phyloP scores from a whole-genome alignment of 2,329 filamentous ascomycete genomes.

The Ophiostoma australiae region DNA sequence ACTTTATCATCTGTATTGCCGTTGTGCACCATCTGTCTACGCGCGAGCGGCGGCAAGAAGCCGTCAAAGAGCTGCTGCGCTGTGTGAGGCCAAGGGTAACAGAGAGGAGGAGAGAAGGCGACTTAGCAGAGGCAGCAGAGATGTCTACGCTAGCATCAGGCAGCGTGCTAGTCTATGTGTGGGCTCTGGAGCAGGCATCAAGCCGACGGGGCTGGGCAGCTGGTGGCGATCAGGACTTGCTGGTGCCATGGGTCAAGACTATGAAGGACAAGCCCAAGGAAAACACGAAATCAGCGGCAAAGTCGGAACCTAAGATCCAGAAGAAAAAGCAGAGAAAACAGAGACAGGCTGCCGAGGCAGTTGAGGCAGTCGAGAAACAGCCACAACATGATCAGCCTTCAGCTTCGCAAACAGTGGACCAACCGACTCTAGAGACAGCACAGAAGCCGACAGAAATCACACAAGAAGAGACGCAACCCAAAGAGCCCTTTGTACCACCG shows the following conservation, averaged over 20 bases:
- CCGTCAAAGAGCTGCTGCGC: constrained; percentile 65
- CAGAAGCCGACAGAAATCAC: not conserved
- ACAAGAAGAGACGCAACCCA: not conserved
- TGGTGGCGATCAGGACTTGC: constrained; percentile 77
- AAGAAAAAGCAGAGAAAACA: constrained; percentile 12
- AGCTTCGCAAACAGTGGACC: not conserved
- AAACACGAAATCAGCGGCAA: not conserved
- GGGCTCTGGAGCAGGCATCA: constrained; percentile 86
- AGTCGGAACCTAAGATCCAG: not conserved
- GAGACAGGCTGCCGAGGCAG: not conserved
- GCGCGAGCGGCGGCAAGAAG: constrained; percentile 62
- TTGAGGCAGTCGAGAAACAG: not conserved
- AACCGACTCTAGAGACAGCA: constrained; percentile 12
- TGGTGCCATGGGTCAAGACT: constrained; percentile 80
- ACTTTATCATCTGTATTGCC: constrained; percentile 91
- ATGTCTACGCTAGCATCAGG: constrained; percentile 39
- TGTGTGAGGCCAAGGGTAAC: constrained; percentile 46
- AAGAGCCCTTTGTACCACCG: constrained; percentile 35
- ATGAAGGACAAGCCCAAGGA: constrained; percentile 22
- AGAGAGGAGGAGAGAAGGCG: not conserved
- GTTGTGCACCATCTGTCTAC: constrained; percentile 93
- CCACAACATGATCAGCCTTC: not conserved
- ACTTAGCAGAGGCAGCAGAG: not conserved
- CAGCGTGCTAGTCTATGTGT: constrained; percentile 78
- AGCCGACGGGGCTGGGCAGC: constrained; percentile 88